Conservation (phyloP, 306 rosid genomes). For the Lablab purpureus region DNA sequence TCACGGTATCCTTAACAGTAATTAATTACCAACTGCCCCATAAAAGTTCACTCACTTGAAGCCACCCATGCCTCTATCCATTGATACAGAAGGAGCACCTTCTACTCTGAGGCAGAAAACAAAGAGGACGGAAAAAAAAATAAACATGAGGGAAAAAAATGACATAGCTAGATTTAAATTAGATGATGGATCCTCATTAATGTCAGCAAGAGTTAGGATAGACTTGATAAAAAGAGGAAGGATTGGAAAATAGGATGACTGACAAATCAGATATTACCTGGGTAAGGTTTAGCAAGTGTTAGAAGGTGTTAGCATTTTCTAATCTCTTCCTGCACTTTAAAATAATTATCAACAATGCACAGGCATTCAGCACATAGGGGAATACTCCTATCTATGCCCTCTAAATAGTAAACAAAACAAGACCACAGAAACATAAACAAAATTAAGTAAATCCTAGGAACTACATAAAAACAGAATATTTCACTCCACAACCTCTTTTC, state of each 20-base stretch:
- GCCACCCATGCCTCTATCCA: slow-evolving; percentile 54
- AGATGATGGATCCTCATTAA: slow-evolving; percentile 43
- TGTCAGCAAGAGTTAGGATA: slow-evolving; percentile 47
- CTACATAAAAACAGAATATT: neutral
- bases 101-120: slow-evolving; percentile 59
- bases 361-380: slow-evolving; percentile 36
- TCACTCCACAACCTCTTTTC: slow-evolving; percentile 11
- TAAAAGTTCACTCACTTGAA: slow-evolving; percentile 52
- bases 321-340: slow-evolving; percentile 61
- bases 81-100: slow-evolving; percentile 47
- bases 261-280: slow-evolving; percentile 61
- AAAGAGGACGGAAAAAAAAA: slow-evolving; percentile 50
- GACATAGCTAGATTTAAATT: slow-evolving; percentile 43
- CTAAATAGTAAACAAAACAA: slow-evolving; percentile 42
- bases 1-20: slow-evolving; percentile 41
- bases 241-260: slow-evolving; percentile 50
- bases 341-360: slow-evolving; percentile 51
- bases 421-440: slow-evolving; percentile 18
- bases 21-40: slow-evolving; percentile 51
- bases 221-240: slow-evolving; percentile 48
- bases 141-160: slow-evolving; percentile 44
- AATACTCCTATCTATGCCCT: slow-evolving; percentile 45
- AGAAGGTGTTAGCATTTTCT: slow-evolving; percentile 56
- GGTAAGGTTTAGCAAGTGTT: slow-evolving; percentile 52
- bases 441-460: slow-evolving; percentile 5